Conservation (phyloP, 2,329 filamentous ascomycete species). For the Aureobasidium sp. region DNA sequence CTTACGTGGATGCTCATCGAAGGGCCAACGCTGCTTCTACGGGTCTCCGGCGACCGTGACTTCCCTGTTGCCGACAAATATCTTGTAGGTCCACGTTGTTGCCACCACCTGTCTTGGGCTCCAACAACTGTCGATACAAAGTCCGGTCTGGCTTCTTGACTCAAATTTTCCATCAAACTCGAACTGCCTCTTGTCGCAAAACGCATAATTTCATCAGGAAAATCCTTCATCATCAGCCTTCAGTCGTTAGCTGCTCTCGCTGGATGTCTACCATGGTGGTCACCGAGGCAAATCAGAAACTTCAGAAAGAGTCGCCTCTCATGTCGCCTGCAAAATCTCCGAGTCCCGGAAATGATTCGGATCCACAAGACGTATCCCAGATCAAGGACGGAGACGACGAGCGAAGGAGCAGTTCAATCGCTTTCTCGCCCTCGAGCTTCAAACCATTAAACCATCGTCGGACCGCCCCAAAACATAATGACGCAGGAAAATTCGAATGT, state of each 20-base stretch:
- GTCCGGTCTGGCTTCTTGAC: not conserved
- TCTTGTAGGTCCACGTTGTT: not conserved
- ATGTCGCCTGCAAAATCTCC: conserved; percentile 7
- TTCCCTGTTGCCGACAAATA: not conserved
- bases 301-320: not conserved
- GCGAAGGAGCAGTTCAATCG: not conserved
- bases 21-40: not conserved
- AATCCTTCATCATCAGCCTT: not conserved
- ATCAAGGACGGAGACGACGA: not conserved
- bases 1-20: conserved; percentile 6
- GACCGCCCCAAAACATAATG: not conserved
- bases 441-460: not conserved
- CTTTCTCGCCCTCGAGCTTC: not conserved
- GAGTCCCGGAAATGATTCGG: not conserved
- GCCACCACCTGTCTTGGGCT: conserved; percentile 2
- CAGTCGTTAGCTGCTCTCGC: not conserved
- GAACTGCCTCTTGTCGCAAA: not conserved
- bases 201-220: not conserved
- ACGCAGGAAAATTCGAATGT: conserved; percentile 8
- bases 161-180: not conserved
- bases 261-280: not conserved
- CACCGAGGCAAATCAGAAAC: not conserved
- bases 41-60: not conserved
- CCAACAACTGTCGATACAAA: conserved; percentile 4
- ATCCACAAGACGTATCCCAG: not conserved